Conservation (phyloP, 78 protist genomes). For the slime mould (Dictyostelium discoideum) region DNA sequence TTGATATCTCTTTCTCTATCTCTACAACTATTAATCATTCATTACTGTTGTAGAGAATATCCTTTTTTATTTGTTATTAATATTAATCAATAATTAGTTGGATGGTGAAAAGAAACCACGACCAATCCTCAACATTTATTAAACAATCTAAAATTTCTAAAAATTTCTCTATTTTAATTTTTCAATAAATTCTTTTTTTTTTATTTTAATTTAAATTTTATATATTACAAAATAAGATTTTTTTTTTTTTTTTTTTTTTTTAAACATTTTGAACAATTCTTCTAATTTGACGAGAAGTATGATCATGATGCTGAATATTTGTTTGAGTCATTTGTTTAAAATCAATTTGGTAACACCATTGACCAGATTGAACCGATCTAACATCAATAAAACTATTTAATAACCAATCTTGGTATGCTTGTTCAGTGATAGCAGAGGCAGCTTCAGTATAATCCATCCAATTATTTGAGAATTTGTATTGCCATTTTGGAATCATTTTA, state of each 20-base stretch:
- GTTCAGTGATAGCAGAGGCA: constrained; percentile 64
- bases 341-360: constrained; percentile 68
- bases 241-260: not conserved
- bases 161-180: too few relatives aligned
- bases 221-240: too few relatives aligned
- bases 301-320: constrained; percentile 71
- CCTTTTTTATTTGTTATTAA: too few relatives aligned
- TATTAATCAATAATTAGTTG: too few relatives aligned
- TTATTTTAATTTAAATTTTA: too few relatives aligned
- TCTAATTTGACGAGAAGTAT: constrained; percentile 59
- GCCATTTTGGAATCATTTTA: constrained; percentile 26
- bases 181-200: too few relatives aligned
- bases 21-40: too few relatives aligned
- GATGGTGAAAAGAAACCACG: too few relatives aligned
- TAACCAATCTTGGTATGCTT: constrained; percentile 56
- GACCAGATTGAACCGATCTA: constrained; percentile 61
- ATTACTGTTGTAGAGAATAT: too few relatives aligned
- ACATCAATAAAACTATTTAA: constrained; percentile 73
- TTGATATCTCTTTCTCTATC: too few relatives aligned
- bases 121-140: too few relatives aligned
- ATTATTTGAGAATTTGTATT: constrained; percentile 2
- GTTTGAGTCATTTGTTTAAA: constrained; percentile 58
- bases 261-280: not conserved
- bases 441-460: constrained; percentile 53
- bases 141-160: too few relatives aligned